Percentiles rank a stretch among this genome's conserved stretches.
These are phyloP conservation scores for Tolypocladium cylindrosporum DNA, from an alignment of 2,329 filamentous ascomycete genomes.

Conservation along the genomic window DNA sequence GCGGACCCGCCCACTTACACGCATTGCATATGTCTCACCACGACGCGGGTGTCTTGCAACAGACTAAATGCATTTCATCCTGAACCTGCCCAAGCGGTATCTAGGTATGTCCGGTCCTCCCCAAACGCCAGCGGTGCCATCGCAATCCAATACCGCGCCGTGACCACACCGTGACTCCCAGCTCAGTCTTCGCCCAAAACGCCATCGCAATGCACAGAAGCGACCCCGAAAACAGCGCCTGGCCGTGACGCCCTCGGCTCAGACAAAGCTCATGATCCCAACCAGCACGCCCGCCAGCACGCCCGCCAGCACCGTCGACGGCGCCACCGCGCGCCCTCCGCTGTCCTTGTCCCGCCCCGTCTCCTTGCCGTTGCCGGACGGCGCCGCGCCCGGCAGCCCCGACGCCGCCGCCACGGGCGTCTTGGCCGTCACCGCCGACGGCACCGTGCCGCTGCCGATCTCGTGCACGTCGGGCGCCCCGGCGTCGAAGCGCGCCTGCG, in stretches of 20 bases:
- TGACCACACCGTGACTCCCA: neutral
- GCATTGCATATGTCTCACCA: neutral
- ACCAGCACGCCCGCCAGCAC: neutral
- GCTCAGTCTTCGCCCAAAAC: neutral
- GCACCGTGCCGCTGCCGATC: slow-evolving; percentile 44
- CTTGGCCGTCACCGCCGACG: slow-evolving; percentile 39
- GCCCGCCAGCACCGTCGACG: neutral
- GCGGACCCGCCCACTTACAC: neutral
- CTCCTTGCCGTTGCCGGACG: neutral
- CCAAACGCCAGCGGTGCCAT: neutral
- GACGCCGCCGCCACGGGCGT: slow-evolving; percentile 39
- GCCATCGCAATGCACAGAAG: neutral
- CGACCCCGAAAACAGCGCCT: neutral
- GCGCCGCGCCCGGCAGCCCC: slow-evolving; percentile 19
- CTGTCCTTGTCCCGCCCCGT: slow-evolving; percentile 1
- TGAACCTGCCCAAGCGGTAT: neutral
- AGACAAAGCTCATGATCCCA: neutral
- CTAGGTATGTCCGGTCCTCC: neutral
- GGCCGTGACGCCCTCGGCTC: neutral
- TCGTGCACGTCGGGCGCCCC: slow-evolving; percentile 37
- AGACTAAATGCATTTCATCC: neutral
- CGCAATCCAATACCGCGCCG: neutral
- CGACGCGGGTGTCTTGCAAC: neutral
- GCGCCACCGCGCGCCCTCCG: neutral
- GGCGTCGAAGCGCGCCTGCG: slow-evolving; percentile 54